Evolutionary conservation across 176 grass and related monocot genomes (phyloP), one percentile per base, ranked within the genome.

Genomic region (Eragrostis nindensis): DNA sequence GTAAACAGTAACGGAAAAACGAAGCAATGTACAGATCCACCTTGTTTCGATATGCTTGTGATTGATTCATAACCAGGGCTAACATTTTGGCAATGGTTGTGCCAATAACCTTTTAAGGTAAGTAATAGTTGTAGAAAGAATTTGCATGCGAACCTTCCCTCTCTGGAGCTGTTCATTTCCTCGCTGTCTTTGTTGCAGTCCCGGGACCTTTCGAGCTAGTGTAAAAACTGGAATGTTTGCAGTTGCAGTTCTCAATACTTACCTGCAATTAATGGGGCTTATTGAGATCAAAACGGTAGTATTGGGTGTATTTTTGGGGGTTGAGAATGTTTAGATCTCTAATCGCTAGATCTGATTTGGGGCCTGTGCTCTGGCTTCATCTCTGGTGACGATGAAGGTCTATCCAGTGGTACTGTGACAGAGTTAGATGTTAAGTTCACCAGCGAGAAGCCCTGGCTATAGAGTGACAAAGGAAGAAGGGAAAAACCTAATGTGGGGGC

Each of bases 91-190:
- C 46, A 70, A 48, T 14, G 68, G 42, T 45, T 68, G 13, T 22
- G 32, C 46, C 22, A 68, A 40, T 45, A 77, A 61, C 1, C 41
- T 68, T 29, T 57, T 46, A 38, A 59, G 62, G 72, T 57, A 38
- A 39, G n/a, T n/a, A 83, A 7, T 55, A 57, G 41, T 18, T 25
- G 12, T 25, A 57, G 62, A 62, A 85, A 71, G n/a, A 59, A 59
- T 59, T 59, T 56, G 7, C 8, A 22, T 22, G 54, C 9, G 7
- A 56, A 56, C 54, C 21, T 56, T 22, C 32, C 32, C 1, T 36
- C 21, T 56, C 19, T 21, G 2, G 54, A 56, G n/a, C 10, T 56
- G 17, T 56, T 22, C 8, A 56, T n/a, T 56, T 56, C 19, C 54
- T 22, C 10, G 54, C 21, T 8, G 6, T 27, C 66, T 45, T 19